Evolutionary conservation across 2,329 filamentous ascomycete genomes (phyloP).

Genomic region (Aspergillus brunneoviolaceus): DNA sequence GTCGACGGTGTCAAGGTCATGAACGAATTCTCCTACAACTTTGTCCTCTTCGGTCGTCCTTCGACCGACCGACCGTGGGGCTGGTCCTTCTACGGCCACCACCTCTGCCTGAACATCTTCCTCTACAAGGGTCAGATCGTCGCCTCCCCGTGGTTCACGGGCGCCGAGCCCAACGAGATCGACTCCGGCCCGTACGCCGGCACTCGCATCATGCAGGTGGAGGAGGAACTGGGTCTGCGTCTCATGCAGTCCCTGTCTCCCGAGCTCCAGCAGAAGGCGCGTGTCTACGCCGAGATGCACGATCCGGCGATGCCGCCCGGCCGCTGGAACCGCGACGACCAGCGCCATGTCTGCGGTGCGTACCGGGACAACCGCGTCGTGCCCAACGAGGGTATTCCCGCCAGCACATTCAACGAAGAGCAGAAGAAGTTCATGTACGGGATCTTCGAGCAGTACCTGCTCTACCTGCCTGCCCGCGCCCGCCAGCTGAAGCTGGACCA

Average conservation of each 20-base stretch:
- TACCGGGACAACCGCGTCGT: slow-evolving; percentile 76
- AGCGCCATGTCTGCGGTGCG: slow-evolving; percentile 74
- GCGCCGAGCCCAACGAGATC: slow-evolving; percentile 75
- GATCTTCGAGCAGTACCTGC: slow-evolving; percentile 64
- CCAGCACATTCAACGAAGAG: slow-evolving; percentile 42
- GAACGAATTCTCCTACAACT: slow-evolving; percentile 77
- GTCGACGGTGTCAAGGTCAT: slow-evolving; percentile 62
- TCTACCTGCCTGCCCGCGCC: slow-evolving; percentile 63
- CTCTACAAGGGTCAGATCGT: slow-evolving; percentile 65
- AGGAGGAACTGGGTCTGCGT: slow-evolving; percentile 63
- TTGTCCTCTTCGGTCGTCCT: slow-evolving; percentile 66
- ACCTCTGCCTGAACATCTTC: slow-evolving; percentile 71
- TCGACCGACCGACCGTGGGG: slow-evolving; percentile 64
- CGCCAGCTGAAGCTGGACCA: slow-evolving; percentile 56
- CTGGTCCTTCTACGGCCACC: slow-evolving; percentile 74
- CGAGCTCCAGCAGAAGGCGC: slow-evolving; percentile 51
- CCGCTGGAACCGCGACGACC: slow-evolving; percentile 78
- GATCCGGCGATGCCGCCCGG: slow-evolving; percentile 62
- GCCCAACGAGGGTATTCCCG: slow-evolving; percentile 67
- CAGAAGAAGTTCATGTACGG: slow-evolving; percentile 58
- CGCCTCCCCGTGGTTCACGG: slow-evolving; percentile 73
- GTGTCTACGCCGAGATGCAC: slow-evolving; percentile 59
- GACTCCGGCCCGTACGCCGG: slow-evolving; percentile 63
- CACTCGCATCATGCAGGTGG: slow-evolving; percentile 63
- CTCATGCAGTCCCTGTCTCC: slow-evolving; percentile 65